Conservation (phyloP, 2,329 filamentous ascomycete genomes). For the Calonectria pseudoreteaudii region DNA sequence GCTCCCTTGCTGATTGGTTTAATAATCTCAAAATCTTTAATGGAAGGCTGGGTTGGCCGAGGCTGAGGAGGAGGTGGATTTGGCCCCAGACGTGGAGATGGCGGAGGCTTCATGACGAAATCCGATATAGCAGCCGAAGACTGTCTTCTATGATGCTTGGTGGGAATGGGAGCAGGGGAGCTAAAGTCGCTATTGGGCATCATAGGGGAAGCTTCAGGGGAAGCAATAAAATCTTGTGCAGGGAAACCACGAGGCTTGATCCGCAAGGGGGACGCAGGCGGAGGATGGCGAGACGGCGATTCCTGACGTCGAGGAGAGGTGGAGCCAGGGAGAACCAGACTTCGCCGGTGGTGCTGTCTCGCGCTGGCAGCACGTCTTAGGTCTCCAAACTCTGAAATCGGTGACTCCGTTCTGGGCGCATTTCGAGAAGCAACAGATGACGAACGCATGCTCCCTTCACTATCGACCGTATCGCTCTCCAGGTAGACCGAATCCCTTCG, state of each 20-base stretch:
- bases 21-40: constrained; percentile 99
- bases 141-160: constrained; percentile 83
- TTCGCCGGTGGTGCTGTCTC: constrained; percentile 86
- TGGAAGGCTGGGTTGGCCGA: constrained; percentile 90
- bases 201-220: constrained; percentile 91
- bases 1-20: constrained; percentile 99
- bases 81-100: constrained; percentile 84
- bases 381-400: constrained; percentile 85
- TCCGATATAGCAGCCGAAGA: constrained; percentile 90
- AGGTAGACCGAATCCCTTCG: constrained; percentile 83
- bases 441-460: constrained; percentile 89
- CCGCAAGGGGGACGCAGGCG: constrained; percentile 87
- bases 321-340: constrained; percentile 83
- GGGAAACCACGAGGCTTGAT: constrained; percentile 82
- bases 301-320: constrained; percentile 87
- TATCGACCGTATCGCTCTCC: constrained; percentile 87
- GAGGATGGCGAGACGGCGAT: constrained; percentile 83
- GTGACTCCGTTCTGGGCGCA: constrained; percentile 84
- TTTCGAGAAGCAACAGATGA: constrained; percentile 77
- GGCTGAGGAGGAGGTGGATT: constrained; percentile 84
- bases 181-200: constrained; percentile 85
- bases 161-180: constrained; percentile 73
- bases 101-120: constrained; percentile 73
- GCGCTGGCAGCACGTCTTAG: constrained; percentile 82
- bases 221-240: constrained; percentile 75